Evolutionary conservation across 371 early-diverging fungal species (phyloP).

Genomic region (Mortierella sp.): DNA sequence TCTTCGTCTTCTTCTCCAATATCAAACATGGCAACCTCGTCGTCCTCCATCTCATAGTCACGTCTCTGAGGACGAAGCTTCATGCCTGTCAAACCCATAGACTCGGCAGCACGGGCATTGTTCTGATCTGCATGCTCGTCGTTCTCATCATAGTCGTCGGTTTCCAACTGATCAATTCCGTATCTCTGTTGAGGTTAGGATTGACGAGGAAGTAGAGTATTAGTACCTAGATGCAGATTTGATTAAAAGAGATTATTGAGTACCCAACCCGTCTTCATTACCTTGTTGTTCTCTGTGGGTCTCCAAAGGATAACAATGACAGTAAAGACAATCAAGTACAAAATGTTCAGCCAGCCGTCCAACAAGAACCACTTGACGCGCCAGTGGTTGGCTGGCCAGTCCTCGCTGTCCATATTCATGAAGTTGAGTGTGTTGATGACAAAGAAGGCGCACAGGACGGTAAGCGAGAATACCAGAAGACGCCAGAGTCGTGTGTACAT

Average conservation of each 20-base stretch:
- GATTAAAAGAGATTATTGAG: slow-evolving; percentile 33
- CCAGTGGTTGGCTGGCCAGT: slow-evolving; percentile 89
- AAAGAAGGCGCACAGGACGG: slow-evolving; percentile 82
- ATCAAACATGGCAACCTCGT: slow-evolving; percentile 73
- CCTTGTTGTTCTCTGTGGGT: slow-evolving; percentile 92
- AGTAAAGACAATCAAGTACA: slow-evolving; percentile 86
- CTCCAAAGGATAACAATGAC: slow-evolving; percentile 90
- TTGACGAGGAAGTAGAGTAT: neutral
- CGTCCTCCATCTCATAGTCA: slow-evolving; percentile 56
- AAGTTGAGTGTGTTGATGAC: slow-evolving; percentile 84
- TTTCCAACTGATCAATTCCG: slow-evolving; percentile 59
- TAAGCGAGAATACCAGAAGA: slow-evolving; percentile 81
- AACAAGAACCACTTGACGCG: slow-evolving; percentile 91
- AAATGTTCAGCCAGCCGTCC: slow-evolving; percentile 88
- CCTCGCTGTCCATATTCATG: slow-evolving; percentile 66
- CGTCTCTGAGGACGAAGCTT: slow-evolving; percentile 58
- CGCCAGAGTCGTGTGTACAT: slow-evolving; percentile 93
- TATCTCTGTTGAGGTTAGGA: slow-evolving; percentile 26
- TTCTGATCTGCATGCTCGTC: slow-evolving; percentile 68
- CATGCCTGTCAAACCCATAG: slow-evolving; percentile 61
- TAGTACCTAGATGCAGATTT: neutral
- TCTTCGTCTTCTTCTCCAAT: slow-evolving; percentile 71
- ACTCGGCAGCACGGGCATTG: slow-evolving; percentile 67
- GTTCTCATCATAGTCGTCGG: slow-evolving; percentile 67
- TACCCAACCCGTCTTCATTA: slow-evolving; percentile 69